Base-by-base conservation (phyloP, 139 green algal species). In the Volvox africanus region DNA sequence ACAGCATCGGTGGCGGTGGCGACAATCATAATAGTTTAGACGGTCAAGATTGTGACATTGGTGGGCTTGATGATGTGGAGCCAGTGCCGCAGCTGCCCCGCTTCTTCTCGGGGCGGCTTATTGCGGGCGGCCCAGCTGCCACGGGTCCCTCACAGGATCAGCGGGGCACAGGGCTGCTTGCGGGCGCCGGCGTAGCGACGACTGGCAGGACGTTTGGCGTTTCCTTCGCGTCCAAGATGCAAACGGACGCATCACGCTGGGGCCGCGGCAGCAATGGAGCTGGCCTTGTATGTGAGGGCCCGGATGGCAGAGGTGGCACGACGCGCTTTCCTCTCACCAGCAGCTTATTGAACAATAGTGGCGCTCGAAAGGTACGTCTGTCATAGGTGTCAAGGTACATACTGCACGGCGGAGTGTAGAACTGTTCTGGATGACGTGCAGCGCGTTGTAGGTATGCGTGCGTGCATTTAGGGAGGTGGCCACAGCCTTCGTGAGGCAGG, bases 51-150 rank as follows among this genome's bases (percentile, higher is more conserved):
- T 79, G 62, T 35, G 82, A 36, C 65, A 44, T 13, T 26, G 18
- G 44, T 36, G 82, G 21, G 62, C 55, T 61, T 20, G 61, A 80
- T 21, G 82, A 88, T 21, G 84, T 19, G 0, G 84, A 89, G 13
- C 68, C 36, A 19, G 68, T 89, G 84, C 84, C 84, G 14, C 26
- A 21, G 84, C 84, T 89, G 84, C 84, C 84, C 1, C 36, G 84
- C 5, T 36, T 37, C 18, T 80, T 71, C 33, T 67, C 62, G 19
- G 82, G 82, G 22, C 22, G 78, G 9, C 78, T 80, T 26, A 20
- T 22, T 0, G 32, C 62, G 21, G 62, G 33, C 18, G 61, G 33
- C 65, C 22, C 62, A 1, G 61, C 26, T 24, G 36, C 78, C 78
- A 5, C 76, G 6, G 18, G 33, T 30, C 32, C 76, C 30, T 32